Evolutionary conservation across 2,329 filamentous ascomycete genomes (phyloP).

Genomic region (Alternaria brassicae): DNA sequence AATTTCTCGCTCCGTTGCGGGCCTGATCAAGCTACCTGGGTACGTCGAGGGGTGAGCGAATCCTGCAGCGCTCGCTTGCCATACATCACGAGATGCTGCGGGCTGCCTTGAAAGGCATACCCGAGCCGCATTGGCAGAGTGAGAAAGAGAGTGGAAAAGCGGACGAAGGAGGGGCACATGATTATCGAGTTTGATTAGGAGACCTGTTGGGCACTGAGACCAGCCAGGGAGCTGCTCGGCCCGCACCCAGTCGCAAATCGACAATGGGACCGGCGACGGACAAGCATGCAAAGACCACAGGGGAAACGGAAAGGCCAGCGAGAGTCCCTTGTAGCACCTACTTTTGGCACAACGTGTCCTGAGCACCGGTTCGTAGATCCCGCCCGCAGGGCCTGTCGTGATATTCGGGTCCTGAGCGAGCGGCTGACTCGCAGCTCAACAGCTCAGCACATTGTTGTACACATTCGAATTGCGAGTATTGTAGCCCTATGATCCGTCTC

Average conservation of each 20-base stretch:
- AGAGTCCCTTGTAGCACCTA: constrained; percentile 35
- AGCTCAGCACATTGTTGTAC: neutral
- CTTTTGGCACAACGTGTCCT: constrained; percentile 48
- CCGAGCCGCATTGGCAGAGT: constrained; percentile 22
- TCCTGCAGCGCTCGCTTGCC: constrained; percentile 27
- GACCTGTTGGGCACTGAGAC: constrained; percentile 16
- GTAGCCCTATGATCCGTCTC: neutral
- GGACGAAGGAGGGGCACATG: constrained; percentile 11
- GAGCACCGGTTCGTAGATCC: constrained; percentile 50
- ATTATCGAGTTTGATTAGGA: constrained; percentile 8
- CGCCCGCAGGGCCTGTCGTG: constrained; percentile 38
- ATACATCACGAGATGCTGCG: constrained; percentile 24
- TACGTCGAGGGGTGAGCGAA: constrained; percentile 15
- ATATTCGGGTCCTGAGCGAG: constrained; percentile 16
- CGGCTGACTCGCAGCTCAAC: constrained; percentile 18
- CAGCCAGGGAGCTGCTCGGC: constrained; percentile 40
- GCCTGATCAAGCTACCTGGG: constrained; percentile 14
- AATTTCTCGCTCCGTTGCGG: constrained; percentile 40
- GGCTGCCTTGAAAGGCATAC: constrained; percentile 16
- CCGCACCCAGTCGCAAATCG: constrained; percentile 49
- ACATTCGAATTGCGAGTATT: constrained; percentile 3
- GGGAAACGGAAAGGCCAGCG: constrained; percentile 22
- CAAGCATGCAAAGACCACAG: constrained; percentile 27
- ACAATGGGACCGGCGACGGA: constrained; percentile 31
- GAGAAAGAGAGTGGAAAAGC: constrained; percentile 8